Evolutionary conservation across 371 early-diverging fungal species (phyloP).

Genomic region (Mortierella polycephala): DNA sequence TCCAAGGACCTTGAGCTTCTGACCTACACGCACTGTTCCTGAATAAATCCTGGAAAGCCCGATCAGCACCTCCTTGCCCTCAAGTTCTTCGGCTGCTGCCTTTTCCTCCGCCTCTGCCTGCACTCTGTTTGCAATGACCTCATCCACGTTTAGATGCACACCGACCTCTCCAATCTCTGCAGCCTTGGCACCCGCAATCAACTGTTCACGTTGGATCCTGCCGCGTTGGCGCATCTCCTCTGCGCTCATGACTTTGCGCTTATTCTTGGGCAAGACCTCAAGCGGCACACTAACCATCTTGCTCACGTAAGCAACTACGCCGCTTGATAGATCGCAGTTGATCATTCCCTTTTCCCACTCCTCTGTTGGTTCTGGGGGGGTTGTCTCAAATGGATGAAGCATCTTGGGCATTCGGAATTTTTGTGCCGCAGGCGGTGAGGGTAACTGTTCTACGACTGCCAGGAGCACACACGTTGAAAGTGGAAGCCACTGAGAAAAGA

Average conservation of each 20-base stretch:
- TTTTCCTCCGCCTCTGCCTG: constrained; percentile 51
- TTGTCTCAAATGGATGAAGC: constrained; percentile 70
- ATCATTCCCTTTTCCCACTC: constrained; percentile 71
- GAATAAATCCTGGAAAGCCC: constrained; percentile 96
- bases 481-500: constrained; percentile 89
- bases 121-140: constrained; percentile 36
- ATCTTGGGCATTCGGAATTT: constrained; percentile 82
- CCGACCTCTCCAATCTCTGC: constrained; percentile 59
- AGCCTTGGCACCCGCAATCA: constrained; percentile 36
- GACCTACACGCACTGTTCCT: constrained; percentile 89
- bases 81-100: constrained; percentile 55
- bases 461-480: constrained; percentile 80
- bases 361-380: constrained; percentile 60
- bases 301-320: constrained; percentile 87
- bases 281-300: constrained; percentile 92
- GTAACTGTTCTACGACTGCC: constrained; percentile 88
- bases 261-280: constrained; percentile 77
- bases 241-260: constrained; percentile 77
- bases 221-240: constrained; percentile 93
- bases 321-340: constrained; percentile 62
- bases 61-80: constrained; percentile 69
- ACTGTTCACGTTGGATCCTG: constrained; percentile 58
- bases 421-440: constrained; percentile 89
- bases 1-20: constrained; percentile 87
- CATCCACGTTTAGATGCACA: constrained; percentile 49